Evolutionary conservation across 2,329 filamentous ascomycete genomes (phyloP).

Genomic region (Fusarium oligoseptatum): DNA sequence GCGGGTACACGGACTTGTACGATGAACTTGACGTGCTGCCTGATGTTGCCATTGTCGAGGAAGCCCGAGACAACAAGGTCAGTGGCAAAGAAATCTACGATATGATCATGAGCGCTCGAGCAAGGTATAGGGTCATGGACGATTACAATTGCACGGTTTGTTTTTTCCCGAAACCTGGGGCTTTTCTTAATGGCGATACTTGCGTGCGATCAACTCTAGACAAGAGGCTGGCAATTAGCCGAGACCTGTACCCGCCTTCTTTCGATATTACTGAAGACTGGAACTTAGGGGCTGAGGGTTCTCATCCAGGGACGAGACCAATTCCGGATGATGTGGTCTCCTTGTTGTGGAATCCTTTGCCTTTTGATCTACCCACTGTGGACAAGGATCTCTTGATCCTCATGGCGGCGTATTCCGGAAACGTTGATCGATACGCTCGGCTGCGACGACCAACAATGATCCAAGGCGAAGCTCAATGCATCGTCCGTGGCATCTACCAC

Average conservation of each 20-base stretch:
- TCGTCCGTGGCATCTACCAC: slow-evolving; percentile 13
- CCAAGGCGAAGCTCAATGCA: slow-evolving; percentile 4
- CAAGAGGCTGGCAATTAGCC: not conserved
- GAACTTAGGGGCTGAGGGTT: not conserved
- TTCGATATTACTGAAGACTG: slow-evolving; percentile 26
- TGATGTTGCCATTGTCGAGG: slow-evolving; percentile 56
- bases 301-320: not conserved
- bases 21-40: slow-evolving; percentile 54
- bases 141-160: slow-evolving; percentile 48
- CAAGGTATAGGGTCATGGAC: slow-evolving; percentile 53
- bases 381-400: slow-evolving; percentile 56
- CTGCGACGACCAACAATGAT: slow-evolving; percentile 46
- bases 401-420: slow-evolving; percentile 54
- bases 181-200: slow-evolving; percentile 29
- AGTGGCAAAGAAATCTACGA: slow-evolving; percentile 47
- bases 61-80: slow-evolving; percentile 50
- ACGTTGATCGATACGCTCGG: slow-evolving; percentile 56
- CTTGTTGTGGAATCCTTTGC: slow-evolving; percentile 46
- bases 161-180: not conserved
- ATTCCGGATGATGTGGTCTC: not conserved
- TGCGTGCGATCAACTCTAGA: slow-evolving; percentile 5
- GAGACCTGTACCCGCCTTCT: not conserved
- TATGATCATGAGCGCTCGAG: slow-evolving; percentile 44
- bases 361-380: slow-evolving; percentile 51
- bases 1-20: slow-evolving; percentile 53